phyloP scores from a whole-genome alignment of 495 filamentous ascomycete species.

The Penicillium malachiteum region DNA sequence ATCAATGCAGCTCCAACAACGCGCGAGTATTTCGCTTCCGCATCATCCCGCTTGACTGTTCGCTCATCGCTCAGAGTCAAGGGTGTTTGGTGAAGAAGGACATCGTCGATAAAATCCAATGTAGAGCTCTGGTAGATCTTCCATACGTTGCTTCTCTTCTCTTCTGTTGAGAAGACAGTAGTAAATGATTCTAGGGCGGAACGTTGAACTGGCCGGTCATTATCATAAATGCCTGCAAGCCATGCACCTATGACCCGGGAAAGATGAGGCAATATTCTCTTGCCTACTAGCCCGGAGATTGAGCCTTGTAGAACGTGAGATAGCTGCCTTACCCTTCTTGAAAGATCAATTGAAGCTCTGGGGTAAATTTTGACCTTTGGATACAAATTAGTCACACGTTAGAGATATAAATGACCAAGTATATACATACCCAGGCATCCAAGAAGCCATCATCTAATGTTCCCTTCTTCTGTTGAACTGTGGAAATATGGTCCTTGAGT shows the following conservation, averaged over 20 bases:
- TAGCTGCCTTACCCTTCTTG: conserved; percentile 81
- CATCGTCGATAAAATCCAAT: conserved; percentile 75
- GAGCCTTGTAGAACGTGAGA: conserved; percentile 73
- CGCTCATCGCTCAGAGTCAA: conserved; percentile 85
- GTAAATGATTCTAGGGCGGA: conserved; percentile 73
- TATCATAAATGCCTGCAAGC: conserved; percentile 85
- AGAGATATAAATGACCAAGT: conserved; percentile 11
- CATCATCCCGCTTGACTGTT: conserved; percentile 78
- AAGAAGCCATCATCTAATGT: conserved; percentile 74
- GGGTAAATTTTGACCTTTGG: conserved; percentile 79
- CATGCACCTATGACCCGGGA: conserved; percentile 77
- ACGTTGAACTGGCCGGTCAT: conserved; percentile 68
- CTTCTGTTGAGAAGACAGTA: conserved; percentile 70
- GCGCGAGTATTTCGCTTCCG: conserved; percentile 76
- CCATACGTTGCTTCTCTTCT: conserved; percentile 75
- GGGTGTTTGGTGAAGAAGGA: conserved; percentile 70
- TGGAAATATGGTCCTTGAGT: conserved; percentile 61
- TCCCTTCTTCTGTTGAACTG: conserved; percentile 41
- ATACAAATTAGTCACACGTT: conserved; percentile 17
- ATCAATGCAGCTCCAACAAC: conserved; percentile 63
- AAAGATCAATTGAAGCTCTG: conserved; percentile 80
- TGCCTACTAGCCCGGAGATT: conserved; percentile 69
- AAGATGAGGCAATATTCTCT: conserved; percentile 75
- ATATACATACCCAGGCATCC: conserved; percentile 79
- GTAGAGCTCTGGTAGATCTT: conserved; percentile 72